These are phyloP conservation scores for Russula sp. DNA, from an alignment of 768 basidiomycete genomes.

Conservation along the genomic window DNA sequence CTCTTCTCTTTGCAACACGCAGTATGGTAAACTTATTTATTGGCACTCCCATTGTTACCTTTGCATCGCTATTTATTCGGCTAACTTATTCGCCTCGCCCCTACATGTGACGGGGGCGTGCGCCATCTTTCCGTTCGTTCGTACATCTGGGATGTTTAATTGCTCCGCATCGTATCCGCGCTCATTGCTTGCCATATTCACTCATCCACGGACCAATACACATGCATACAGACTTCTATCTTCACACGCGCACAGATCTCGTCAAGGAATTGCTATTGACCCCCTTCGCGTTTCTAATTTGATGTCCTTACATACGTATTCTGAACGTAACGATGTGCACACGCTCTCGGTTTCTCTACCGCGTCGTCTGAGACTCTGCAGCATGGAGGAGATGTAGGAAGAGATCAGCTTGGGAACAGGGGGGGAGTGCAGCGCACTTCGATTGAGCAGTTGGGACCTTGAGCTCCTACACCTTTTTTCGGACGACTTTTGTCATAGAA, in stretches of 20 bases:
- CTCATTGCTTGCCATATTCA: neutral
- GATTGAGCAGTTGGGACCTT: no score
- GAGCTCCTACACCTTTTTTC: no score
- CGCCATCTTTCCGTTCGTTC: conserved; percentile 1
- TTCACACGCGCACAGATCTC: neutral
- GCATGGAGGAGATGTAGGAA: no score
- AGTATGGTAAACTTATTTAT: conserved; percentile 12
- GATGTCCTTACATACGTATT: neutral
- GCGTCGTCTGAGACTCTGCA: neutral
- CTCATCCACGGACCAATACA: conserved; percentile 1
- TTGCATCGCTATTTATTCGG: conserved; percentile 17
- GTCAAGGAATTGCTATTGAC: neutral
- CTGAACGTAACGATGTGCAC: neutral
- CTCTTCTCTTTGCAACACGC: conserved; percentile 6
- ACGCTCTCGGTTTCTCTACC: neutral
- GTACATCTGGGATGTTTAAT: conserved; percentile 3
- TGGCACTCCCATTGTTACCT: conserved; percentile 15
- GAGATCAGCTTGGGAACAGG: no score
- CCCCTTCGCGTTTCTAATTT: neutral
- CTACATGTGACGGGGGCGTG: neutral
- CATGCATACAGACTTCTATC: neutral
- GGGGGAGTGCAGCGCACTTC: no score
- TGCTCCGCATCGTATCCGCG: neutral
- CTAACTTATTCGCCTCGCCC: conserved; percentile 14
- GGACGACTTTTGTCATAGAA: no score